phyloP scores from a whole-genome alignment of 345 rosid genomes.

The Noccaea bulbosa region DNA sequence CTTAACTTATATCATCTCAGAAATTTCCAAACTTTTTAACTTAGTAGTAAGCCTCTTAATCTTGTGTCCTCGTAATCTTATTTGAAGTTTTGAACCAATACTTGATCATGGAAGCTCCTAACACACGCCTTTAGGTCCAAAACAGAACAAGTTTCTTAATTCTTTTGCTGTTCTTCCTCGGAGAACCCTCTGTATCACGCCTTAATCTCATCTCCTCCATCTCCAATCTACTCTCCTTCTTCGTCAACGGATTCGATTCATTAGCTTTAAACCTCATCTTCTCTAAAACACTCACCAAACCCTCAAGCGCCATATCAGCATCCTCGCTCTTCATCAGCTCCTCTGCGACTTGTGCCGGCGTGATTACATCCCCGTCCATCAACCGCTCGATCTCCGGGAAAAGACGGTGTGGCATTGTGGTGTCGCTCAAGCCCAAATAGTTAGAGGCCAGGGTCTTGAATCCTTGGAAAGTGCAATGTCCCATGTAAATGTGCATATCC shows the following conservation, averaged over 20 bases:
- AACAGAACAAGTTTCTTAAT: conserved; percentile 40
- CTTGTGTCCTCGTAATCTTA: conserved; percentile 29
- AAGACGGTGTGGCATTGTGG: conserved; percentile 44
- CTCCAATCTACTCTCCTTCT: conserved; percentile 30
- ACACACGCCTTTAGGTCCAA: conserved; percentile 34
- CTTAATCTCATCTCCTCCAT: conserved; percentile 26
- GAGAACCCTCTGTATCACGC: conserved; percentile 32
- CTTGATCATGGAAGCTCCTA: conserved; percentile 8
- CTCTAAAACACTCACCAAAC: conserved; percentile 51
- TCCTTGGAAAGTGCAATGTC: conserved; percentile 59
- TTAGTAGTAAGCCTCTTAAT: conserved; percentile 26
- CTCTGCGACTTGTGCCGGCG: conserved; percentile 63
- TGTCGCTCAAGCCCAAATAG: conserved; percentile 45
- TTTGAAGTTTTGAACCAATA: conserved; percentile 9
- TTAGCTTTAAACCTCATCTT: conserved; percentile 43
- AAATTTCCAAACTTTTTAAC: conserved; percentile 14
- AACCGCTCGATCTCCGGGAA: conserved; percentile 48
- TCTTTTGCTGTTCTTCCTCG: conserved; percentile 39
- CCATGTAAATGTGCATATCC: conserved; percentile 85
- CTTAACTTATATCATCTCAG: conserved; percentile 6
- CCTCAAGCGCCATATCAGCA: conserved; percentile 55
- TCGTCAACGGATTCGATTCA: not conserved
- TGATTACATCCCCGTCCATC: conserved; percentile 41
- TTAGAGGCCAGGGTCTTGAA: conserved; percentile 57
- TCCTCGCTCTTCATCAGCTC: conserved; percentile 65